Conservation (phyloP, 2,329 filamentous ascomycete genomes). For the Trichoderma sp. region DNA sequence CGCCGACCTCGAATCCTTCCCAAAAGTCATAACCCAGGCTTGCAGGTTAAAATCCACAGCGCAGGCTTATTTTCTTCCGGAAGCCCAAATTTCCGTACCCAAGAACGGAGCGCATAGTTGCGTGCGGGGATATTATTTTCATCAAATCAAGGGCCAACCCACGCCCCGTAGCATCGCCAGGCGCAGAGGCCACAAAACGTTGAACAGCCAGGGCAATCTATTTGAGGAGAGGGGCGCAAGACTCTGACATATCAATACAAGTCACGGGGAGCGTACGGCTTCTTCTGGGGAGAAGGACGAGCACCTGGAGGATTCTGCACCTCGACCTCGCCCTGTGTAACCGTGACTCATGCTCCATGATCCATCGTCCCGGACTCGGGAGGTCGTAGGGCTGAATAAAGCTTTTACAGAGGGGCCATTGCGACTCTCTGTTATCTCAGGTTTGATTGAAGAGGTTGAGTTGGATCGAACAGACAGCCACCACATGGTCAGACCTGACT, state of each 20-base stretch:
- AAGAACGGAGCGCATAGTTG: neutral
- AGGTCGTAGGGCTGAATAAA: conserved; percentile 1
- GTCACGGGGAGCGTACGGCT: too few species aligned
- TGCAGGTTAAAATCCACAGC: neutral
- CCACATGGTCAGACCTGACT: neutral
- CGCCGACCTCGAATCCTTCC: conserved; percentile 3
- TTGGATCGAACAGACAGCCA: neutral
- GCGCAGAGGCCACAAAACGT: neutral
- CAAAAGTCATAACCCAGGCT: neutral
- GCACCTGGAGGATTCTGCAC: neutral
- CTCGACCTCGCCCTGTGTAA: neutral
- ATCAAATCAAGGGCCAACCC: conserved; percentile 6
- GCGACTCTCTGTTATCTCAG: neutral
- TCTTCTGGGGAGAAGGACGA: neutral
- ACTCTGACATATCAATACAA: neutral
- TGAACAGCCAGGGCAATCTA: neutral
- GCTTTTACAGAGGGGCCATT: neutral
- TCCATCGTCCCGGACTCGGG: neutral
- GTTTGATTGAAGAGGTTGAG: neutral
- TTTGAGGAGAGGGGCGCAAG: neutral
- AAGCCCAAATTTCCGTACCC: neutral
- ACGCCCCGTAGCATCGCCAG: neutral
- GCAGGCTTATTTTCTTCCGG: neutral
- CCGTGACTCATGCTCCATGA: neutral
- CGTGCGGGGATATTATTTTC: conserved; percentile 10